These are phyloP conservation scores for Aspergillus sp. DNA, from an alignment of 2,329 filamentous ascomycete species.

Conservation along the genomic window DNA sequence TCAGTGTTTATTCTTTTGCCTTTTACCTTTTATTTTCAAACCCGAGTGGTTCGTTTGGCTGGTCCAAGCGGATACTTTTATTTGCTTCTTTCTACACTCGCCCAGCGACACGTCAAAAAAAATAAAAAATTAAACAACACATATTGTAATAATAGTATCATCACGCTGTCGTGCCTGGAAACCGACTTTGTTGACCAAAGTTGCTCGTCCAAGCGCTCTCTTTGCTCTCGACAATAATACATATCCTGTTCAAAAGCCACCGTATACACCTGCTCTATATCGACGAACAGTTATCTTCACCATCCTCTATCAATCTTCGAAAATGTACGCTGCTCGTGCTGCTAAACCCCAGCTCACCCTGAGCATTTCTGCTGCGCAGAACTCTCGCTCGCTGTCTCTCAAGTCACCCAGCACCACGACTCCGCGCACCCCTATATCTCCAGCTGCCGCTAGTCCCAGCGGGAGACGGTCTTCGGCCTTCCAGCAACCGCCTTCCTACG, in stretches of 20 bases:
- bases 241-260: not conserved
- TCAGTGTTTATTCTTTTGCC: constrained; percentile 13
- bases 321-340: constrained; percentile 35
- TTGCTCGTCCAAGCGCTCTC: constrained; percentile 5
- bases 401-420: constrained; percentile 33
- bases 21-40: constrained; percentile 28
- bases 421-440: constrained; percentile 38
- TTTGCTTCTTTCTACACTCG: constrained; percentile 15
- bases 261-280: not conserved
- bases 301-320: constrained; percentile 11
- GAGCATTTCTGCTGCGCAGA: constrained; percentile 35
- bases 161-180: constrained; percentile 13
- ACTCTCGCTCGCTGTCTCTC: constrained; percentile 32
- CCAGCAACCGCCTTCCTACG: constrained; percentile 30
- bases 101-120: constrained; percentile 12
- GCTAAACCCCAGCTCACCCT: constrained; percentile 41
- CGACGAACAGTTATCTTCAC: constrained; percentile 3
- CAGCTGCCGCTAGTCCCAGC: constrained; percentile 30
- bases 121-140: not conserved
- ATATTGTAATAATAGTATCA: constrained; percentile 15
- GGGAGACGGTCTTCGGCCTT: constrained; percentile 36
- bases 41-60: constrained; percentile 32
- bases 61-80: constrained; percentile 32
- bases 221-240: constrained; percentile 5
- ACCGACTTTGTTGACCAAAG: constrained; percentile 32